Conservation (phyloP, 2,329 filamentous ascomycete genomes). For the Tolypocladium endophyticum region DNA sequence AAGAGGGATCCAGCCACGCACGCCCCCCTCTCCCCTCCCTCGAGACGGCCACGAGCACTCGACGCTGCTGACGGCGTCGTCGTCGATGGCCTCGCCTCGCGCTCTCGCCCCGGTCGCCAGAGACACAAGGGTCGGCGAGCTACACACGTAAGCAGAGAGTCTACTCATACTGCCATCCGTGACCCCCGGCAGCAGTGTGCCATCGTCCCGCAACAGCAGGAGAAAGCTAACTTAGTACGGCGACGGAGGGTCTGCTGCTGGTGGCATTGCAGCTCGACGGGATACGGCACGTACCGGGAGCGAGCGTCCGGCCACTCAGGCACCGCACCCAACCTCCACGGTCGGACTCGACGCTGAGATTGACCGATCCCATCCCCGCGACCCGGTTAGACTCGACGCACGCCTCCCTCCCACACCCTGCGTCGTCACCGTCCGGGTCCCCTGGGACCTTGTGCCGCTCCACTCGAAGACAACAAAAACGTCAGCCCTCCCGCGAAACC, state of each 20-base stretch:
- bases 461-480: conserved; percentile 1
- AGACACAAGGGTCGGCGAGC: background rate
- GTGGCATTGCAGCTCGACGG: background rate
- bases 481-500: conserved; percentile 2
- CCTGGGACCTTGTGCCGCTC: background rate
- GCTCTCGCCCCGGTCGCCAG: background rate
- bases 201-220: background rate
- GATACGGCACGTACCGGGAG: background rate
- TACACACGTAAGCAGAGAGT: background rate
- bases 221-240: too few species aligned
- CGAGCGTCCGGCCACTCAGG: background rate
- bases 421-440: background rate
- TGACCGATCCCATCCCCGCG: background rate
- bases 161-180: too few species aligned
- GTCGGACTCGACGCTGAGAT: background rate
- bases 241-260: background rate
- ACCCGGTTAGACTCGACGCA: background rate
- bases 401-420: background rate
- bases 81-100: background rate
- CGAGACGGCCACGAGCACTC: background rate
- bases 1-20: background rate
- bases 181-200: background rate
- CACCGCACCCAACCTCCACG: background rate
- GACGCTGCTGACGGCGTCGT: background rate
- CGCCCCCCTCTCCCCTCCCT: background rate